Evolutionary conservation across 2,329 filamentous ascomycete genomes (phyloP).

Genomic region (Colletotrichum cuscutae): DNA sequence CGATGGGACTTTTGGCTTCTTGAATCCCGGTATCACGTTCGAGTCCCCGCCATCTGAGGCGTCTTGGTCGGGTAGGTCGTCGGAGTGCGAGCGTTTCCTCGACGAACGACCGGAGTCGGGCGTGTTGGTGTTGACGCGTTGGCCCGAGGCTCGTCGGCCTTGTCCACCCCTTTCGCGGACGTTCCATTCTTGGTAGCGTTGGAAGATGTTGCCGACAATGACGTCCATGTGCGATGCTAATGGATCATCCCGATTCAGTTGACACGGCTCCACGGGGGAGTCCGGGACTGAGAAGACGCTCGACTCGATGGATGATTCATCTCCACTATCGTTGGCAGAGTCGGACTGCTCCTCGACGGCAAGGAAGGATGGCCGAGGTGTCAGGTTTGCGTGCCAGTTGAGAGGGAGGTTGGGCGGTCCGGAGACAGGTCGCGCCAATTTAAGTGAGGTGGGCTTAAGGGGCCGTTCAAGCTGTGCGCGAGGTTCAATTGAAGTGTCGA

Average conservation of each 20-base stretch:
- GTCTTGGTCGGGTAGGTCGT: background rate
- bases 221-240: background rate
- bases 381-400: background rate
- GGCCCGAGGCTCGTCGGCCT: background rate
- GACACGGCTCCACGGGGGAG: background rate
- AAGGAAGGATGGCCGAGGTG: background rate
- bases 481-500: background rate
- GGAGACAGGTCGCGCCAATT: background rate
- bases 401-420: background rate
- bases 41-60: background rate
- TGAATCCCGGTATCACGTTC: background rate
- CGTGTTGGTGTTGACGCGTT: background rate
- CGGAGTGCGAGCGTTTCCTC: constrained; percentile 15
- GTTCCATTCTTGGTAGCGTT: background rate
- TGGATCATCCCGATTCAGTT: constrained; percentile 6
- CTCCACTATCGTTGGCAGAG: constrained; percentile 7
- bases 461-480: background rate
- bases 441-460: background rate
- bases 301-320: constrained; percentile 15
- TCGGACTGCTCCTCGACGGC: background rate
- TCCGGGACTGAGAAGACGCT: constrained; percentile 19
- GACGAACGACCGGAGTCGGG: constrained; percentile 5
- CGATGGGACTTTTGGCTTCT: constrained; percentile 5
- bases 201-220: background rate
- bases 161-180: constrained; percentile 9